phyloP scores from a whole-genome alignment of 257 asterid genomes.

The Nicotiana otophora region DNA sequence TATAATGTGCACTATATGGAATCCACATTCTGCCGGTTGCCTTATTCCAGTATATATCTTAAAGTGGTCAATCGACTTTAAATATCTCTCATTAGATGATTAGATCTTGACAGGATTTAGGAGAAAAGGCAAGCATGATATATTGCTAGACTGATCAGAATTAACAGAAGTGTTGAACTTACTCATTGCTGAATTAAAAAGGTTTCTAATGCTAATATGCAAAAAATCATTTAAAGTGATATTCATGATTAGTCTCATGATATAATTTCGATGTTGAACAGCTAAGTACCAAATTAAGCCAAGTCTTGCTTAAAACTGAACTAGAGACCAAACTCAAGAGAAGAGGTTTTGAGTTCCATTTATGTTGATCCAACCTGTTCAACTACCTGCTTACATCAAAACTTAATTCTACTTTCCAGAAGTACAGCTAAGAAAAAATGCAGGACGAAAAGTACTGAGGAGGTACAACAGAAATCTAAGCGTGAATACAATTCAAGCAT shows the following conservation, averaged over 20 bases:
- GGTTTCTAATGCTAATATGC: not conserved
- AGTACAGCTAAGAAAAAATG: not conserved
- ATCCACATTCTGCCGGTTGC: not conserved
- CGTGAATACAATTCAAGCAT: not conserved
- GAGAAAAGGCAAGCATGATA: not conserved
- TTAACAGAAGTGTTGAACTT: not conserved
- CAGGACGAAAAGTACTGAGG: not conserved
- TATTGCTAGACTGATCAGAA: not conserved
- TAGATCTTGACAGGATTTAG: not conserved
- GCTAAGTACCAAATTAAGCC: not conserved
- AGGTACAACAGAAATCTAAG: not conserved
- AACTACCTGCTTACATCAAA: not conserved
- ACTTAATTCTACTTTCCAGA: not conserved
- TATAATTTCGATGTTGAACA: not conserved
- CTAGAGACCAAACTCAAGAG: not conserved
- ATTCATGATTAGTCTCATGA: not conserved
- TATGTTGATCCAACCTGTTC: not conserved
- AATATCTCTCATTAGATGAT: not conserved
- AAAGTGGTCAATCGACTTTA: not conserved
- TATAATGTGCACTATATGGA: not conserved
- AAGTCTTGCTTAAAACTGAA: not conserved
- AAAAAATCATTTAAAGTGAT: not conserved
- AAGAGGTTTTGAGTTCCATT: not conserved
- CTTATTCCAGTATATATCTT: not conserved
- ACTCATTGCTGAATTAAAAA: not conserved